Conservation (phyloP, 164 flowering plant genomes). For the Dillenia turbinata region DNA sequence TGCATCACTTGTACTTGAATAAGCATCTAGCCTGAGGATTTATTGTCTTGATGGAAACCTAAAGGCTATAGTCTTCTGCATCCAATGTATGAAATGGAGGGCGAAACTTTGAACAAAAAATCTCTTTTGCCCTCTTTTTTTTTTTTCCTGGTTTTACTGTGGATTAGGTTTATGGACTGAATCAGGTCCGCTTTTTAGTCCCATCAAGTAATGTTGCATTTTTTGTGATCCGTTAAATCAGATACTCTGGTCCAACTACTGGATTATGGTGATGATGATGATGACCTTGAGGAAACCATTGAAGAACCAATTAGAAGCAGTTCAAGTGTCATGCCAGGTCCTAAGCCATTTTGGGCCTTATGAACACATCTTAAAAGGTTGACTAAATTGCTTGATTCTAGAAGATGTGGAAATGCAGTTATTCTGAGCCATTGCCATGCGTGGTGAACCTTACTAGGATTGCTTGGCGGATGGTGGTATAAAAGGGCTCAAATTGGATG, state of each 20-base stretch:
- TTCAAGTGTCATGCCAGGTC: conserved; percentile 11
- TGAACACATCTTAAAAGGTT: conserved; percentile 10
- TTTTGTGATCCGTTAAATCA: conserved; percentile 12
- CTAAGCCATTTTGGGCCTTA: conserved; percentile 86
- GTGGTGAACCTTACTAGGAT: too few species aligned
- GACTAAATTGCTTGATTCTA: too few species aligned
- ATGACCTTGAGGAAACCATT: conserved; percentile 41
- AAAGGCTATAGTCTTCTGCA: background rate
- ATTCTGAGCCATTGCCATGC: too few species aligned
- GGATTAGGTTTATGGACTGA: too few species aligned
- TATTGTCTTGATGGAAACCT: background rate
- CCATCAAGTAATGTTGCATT: background rate
- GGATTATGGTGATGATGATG: conserved; percentile 96
- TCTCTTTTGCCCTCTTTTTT: too few species aligned
- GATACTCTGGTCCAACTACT: conserved; percentile 74
- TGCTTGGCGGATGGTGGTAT: too few species aligned
- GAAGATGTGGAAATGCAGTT: too few species aligned
- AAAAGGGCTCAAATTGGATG: too few species aligned
- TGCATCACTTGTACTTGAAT: background rate
- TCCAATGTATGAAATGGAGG: too few species aligned
- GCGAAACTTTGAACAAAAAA: too few species aligned
- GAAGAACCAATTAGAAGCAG: conserved; percentile 21
- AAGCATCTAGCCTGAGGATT: background rate
- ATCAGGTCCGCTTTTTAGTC: background rate
- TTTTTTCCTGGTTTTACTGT: too few species aligned